phyloP scores from a whole-genome alignment of 257 asterid genomes.

The Salvia hispanica region DNA sequence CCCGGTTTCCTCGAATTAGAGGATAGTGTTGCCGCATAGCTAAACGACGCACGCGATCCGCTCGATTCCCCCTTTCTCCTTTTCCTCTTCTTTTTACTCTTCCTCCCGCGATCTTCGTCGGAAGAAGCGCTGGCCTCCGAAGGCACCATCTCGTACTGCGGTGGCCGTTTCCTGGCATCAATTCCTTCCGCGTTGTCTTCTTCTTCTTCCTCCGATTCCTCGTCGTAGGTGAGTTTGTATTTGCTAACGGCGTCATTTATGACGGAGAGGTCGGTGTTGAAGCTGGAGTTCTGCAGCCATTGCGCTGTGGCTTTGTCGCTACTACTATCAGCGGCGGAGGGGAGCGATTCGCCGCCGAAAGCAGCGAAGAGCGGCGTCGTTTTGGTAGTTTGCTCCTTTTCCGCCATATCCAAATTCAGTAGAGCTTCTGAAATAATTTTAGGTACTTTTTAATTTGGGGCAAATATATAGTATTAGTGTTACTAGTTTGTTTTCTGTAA shows the following conservation, averaged over 20 bases:
- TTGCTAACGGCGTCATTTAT: slow-evolving; percentile 73
- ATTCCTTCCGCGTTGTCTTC: slow-evolving; percentile 37
- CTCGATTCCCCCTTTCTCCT: slow-evolving; percentile 43
- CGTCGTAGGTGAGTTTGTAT: slow-evolving; percentile 46
- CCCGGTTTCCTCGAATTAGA: slow-evolving; percentile 64
- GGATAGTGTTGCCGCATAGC: slow-evolving; percentile 42
- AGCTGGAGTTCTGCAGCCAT: slow-evolving; percentile 86
- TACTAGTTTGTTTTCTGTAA: neutral
- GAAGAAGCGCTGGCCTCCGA: slow-evolving; percentile 54
- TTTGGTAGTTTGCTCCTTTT: slow-evolving; percentile 35
- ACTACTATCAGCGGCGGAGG: slow-evolving; percentile 34
- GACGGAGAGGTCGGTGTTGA: slow-evolving; percentile 68
- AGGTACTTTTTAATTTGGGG: neutral
- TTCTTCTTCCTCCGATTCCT: slow-evolving; percentile 46
- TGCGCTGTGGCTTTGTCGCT: slow-evolving; percentile 29
- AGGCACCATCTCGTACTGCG: slow-evolving; percentile 60
- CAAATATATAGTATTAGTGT: neutral
- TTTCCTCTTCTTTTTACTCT: slow-evolving; percentile 47
- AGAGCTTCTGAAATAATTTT: neutral
- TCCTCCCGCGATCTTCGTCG: slow-evolving; percentile 39
- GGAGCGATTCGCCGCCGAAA: slow-evolving; percentile 29
- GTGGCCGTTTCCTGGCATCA: slow-evolving; percentile 30
- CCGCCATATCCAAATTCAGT: slow-evolving; percentile 36
- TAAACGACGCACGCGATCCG: slow-evolving; percentile 38
- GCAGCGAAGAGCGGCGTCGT: slow-evolving; percentile 69